A percentile compares a stretch with the other conserved stretches of the same genome.
phyloP scores from a whole-genome alignment of 306 rosid species.

The Acacia crassicarpa region DNA sequence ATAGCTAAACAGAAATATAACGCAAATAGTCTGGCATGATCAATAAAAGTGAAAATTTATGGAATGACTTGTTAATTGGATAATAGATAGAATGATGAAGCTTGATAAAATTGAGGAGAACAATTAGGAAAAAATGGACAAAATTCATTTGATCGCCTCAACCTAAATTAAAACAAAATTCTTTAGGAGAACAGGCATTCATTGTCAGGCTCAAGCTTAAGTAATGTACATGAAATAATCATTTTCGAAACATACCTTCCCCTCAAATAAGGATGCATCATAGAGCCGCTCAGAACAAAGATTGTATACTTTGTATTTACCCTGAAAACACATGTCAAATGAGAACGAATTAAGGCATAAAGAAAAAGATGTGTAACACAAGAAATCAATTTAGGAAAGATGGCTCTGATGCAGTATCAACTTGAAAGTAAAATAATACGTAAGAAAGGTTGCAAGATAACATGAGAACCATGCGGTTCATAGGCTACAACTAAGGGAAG shows the following conservation, averaged over 20 bases:
- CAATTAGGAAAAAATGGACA: not conserved
- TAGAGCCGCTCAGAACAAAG: slow-evolving; percentile 98
- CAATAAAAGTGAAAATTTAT: slow-evolving; percentile 6
- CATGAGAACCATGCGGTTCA: not conserved
- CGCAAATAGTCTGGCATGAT: slow-evolving; percentile 9
- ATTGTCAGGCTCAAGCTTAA: not conserved
- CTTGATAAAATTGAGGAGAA: slow-evolving; percentile 16
- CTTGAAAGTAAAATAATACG: not conserved
- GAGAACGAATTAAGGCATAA: slow-evolving; percentile 3
- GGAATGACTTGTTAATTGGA: slow-evolving; percentile 25
- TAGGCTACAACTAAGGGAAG: not conserved
- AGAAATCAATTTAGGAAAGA: slow-evolving; percentile 8
- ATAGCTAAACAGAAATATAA: slow-evolving; percentile 18
- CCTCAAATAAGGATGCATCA: slow-evolving; percentile 95
- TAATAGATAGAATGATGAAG: not conserved
- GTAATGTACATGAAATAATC: slow-evolving; percentile 5
- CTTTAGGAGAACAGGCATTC: not conserved
- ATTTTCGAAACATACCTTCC: slow-evolving; percentile 67
- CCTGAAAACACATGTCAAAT: slow-evolving; percentile 56
- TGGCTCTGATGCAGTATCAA: slow-evolving; percentile 4
- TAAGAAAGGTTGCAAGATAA: slow-evolving; percentile 14
- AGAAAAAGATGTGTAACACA: slow-evolving; percentile 14
- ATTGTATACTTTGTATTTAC: slow-evolving; percentile 91
- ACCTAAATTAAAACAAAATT: not conserved
- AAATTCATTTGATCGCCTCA: not conserved